A percentile compares a stretch with the other conserved stretches of the same genome.
phyloP scores from a whole-genome alignment of 2,329 filamentous ascomycete species.

The Calonectria pseudoreteaudii region DNA sequence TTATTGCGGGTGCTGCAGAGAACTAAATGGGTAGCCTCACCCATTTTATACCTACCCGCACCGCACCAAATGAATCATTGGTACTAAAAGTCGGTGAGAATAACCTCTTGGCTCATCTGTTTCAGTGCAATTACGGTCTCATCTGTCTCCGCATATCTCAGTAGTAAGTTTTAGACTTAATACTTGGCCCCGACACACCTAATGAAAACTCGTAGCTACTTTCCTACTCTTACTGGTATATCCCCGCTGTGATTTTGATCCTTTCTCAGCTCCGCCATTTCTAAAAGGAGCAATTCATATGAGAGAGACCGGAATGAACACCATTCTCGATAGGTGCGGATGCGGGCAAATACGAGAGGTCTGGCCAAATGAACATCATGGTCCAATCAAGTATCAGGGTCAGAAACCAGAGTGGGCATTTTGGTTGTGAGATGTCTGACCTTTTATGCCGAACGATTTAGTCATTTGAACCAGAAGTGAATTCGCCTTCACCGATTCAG shows the following conservation, averaged over 20 bases:
- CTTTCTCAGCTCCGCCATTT: background rate
- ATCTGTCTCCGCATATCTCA: background rate
- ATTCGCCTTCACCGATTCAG: too few species aligned
- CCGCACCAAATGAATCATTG: background rate
- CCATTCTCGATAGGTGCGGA: background rate
- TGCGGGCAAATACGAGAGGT: background rate
- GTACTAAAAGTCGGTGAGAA: background rate
- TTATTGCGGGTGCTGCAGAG: background rate
- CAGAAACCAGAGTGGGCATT: background rate
- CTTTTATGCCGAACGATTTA: background rate
- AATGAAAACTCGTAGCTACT: background rate
- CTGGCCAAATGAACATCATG: background rate
- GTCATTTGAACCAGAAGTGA: background rate
- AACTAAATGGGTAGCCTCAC: background rate
- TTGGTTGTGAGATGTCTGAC: background rate
- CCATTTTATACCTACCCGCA: background rate
- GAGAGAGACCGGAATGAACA: background rate
- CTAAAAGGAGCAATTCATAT: background rate
- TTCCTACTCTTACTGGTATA: too few species aligned
- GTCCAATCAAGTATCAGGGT: background rate
- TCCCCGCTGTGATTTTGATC: too few species aligned
- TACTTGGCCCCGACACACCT: background rate
- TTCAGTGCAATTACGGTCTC: background rate
- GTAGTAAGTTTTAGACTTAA: background rate
- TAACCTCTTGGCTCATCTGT: background rate